These are phyloP conservation scores for Knufia petricola DNA, from an alignment of 2,329 filamentous ascomycete genomes.

Conservation along the genomic window DNA sequence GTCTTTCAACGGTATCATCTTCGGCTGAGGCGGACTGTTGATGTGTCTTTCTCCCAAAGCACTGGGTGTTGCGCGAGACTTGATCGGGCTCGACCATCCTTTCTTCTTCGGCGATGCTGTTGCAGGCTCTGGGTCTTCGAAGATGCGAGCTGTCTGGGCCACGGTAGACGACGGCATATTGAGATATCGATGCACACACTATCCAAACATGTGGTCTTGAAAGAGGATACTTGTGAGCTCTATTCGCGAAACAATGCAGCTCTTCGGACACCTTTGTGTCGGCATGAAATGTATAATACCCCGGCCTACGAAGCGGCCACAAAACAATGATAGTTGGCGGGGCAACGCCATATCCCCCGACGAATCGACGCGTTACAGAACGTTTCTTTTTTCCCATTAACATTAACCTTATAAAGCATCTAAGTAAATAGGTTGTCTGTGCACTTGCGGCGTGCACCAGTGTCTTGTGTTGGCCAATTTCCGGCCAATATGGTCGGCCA, in stretches of 20 bases:
- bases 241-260: no score
- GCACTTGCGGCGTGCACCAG: not conserved
- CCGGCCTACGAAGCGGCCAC: no score
- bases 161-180: slow-evolving; percentile 19
- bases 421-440: not conserved
- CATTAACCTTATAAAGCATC: not conserved
- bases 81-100: not conserved
- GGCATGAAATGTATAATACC: no score
- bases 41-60: slow-evolving; percentile 23
- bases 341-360: not conserved
- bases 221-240: no score
- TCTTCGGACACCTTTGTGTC: no score
- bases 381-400: no score
- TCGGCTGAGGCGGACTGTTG: slow-evolving; percentile 22
- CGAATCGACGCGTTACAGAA: not conserved
- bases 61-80: slow-evolving; percentile 9
- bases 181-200: not conserved
- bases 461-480: not conserved
- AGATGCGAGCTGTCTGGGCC: slow-evolving; percentile 20
- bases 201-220: not conserved
- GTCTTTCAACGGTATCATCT: slow-evolving; percentile 20
- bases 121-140: slow-evolving; percentile 21
- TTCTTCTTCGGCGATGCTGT: slow-evolving; percentile 13
- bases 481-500: not conserved
- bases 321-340: not conserved